phyloP scores from a whole-genome alignment of 2,329 filamentous ascomycete genomes.

The Ceratocystis destructans region DNA sequence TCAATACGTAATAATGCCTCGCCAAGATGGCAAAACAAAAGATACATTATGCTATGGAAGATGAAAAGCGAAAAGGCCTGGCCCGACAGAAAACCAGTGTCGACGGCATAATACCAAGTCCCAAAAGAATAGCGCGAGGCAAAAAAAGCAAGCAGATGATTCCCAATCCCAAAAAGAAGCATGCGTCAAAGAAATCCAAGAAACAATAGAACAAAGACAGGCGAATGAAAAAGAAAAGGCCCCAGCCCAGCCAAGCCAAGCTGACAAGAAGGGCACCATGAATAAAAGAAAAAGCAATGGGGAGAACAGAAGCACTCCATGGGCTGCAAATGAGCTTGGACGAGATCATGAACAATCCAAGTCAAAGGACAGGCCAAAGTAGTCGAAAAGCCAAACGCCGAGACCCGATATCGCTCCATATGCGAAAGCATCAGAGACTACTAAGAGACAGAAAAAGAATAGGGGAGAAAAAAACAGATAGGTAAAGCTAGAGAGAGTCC shows the following conservation, averaged over 20 bases:
- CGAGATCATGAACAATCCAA: conserved; percentile 16
- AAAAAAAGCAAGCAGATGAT: background rate
- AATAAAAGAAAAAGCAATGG: background rate
- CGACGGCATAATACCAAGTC: conserved; percentile 1
- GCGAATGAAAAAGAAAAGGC: background rate
- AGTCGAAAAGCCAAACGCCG: background rate
- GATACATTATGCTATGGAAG: background rate
- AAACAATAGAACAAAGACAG: background rate
- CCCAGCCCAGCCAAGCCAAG: background rate
- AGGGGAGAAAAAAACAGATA: conserved; percentile 7
- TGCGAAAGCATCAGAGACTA: background rate
- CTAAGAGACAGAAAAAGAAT: background rate
- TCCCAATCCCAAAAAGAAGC: background rate
- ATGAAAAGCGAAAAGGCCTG: background rate
- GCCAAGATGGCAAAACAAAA: background rate
- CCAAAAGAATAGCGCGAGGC: background rate
- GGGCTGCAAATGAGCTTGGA: conserved; percentile 6
- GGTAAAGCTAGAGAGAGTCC: background rate
- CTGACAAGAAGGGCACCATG: background rate
- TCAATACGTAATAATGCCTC: background rate
- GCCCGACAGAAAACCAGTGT: conserved; percentile 2
- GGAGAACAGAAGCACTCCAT: background rate
- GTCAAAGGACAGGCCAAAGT: background rate
- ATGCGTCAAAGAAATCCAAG: background rate
- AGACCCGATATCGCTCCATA: background rate